phyloP scores from a whole-genome alignment of 2,329 filamentous ascomycete species.

The Colletotrichum tamarilloi region DNA sequence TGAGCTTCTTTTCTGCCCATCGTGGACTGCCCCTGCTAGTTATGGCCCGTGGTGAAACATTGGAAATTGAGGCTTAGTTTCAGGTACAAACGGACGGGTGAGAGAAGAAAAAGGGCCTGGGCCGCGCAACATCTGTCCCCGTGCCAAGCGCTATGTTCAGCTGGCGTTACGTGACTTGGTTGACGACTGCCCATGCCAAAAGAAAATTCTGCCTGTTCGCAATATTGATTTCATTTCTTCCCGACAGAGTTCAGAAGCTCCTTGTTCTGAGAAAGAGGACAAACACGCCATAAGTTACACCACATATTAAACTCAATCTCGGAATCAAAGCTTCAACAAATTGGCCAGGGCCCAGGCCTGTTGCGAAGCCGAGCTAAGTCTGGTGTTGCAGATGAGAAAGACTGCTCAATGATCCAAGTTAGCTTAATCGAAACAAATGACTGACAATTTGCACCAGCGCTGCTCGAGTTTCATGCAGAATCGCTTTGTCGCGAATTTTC shows the following conservation, averaged over 20 bases:
- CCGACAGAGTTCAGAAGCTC: background rate
- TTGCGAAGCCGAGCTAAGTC: background rate
- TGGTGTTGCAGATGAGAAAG: background rate
- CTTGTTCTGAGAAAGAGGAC: background rate
- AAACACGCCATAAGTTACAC: background rate
- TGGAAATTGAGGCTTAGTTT: slow-evolving; percentile 18
- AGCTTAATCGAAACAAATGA: background rate
- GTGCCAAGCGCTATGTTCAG: background rate
- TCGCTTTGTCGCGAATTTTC: background rate
- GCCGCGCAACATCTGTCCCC: background rate
- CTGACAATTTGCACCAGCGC: background rate
- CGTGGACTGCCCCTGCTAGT: slow-evolving; percentile 6
- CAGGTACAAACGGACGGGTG: slow-evolving; percentile 6
- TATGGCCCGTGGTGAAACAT: slow-evolving; percentile 5
- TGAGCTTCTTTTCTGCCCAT: background rate
- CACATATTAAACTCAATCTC: background rate
- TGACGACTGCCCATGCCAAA: background rate
- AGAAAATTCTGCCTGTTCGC: background rate
- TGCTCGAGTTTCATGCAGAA: background rate
- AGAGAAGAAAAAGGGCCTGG: background rate
- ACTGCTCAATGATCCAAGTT: background rate
- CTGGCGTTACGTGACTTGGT: background rate
- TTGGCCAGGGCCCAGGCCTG: background rate
- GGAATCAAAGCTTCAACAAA: background rate
- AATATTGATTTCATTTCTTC: background rate